Evolutionary conservation across 2,329 filamentous ascomycete species (phyloP).

Genomic region (Aschersonia sp.): DNA sequence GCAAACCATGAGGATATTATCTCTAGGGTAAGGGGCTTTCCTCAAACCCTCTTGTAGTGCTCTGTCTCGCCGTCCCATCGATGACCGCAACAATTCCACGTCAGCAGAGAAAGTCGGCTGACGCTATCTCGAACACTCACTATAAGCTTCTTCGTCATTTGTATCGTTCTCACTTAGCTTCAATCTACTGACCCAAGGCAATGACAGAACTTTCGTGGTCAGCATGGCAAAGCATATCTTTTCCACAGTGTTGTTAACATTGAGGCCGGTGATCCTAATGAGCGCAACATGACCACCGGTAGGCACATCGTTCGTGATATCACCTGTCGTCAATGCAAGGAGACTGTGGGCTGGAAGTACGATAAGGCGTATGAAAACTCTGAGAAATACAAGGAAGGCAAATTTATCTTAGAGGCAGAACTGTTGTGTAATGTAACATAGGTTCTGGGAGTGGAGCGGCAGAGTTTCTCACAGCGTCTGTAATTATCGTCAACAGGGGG

Average conservation of each 20-base stretch:
- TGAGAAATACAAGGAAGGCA: slow-evolving; percentile 98
- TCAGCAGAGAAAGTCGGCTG: no score
- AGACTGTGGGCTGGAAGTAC: slow-evolving; percentile 96
- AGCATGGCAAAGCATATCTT: slow-evolving; percentile 95
- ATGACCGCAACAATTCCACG: no score
- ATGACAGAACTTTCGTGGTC: slow-evolving; percentile 82
- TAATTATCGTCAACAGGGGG: neutral
- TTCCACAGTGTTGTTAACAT: slow-evolving; percentile 93
- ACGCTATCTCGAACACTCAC: no score
- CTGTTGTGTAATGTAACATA: slow-evolving; percentile 64
- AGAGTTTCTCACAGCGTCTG: no score
- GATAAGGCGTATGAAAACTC: slow-evolving; percentile 85
- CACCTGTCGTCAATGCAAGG: slow-evolving; percentile 75
- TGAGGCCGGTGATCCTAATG: slow-evolving; percentile 65
- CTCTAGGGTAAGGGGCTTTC: slow-evolving; percentile 53
- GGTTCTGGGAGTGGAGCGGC: no score
- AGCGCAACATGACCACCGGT: slow-evolving; percentile 97
- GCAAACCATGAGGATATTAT: slow-evolving; percentile 94
- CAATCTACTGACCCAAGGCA: neutral
- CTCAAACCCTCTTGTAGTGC: neutral
- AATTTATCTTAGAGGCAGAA: slow-evolving; percentile 91
- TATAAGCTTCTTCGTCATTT: no score
- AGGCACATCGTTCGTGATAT: slow-evolving; percentile 92
- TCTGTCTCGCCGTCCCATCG: no score
- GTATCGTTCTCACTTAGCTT: neutral